Base-by-base conservation (phyloP, 1,284 basidiomycete species). In the Cryptococcus maquisensis region DNA sequence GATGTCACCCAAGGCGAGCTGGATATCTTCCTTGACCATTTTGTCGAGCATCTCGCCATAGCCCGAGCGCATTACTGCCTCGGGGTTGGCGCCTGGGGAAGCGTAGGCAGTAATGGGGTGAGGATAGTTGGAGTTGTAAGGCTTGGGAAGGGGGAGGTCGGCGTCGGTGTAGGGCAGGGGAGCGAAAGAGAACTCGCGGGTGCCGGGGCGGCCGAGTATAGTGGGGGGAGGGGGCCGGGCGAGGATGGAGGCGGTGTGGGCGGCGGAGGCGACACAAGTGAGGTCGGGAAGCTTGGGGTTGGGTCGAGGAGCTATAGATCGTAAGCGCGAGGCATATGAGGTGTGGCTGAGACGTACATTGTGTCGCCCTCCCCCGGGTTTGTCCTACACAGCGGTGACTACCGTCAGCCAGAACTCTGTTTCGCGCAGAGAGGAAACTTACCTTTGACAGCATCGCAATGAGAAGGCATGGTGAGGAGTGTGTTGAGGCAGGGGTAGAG, bases 81-180 rank as follows among this genome's bases (percentile, higher is more conserved):
- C 49, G 9, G 66, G 63, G 47, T 74, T 74, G 55, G 70, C 66
- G 4, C 64, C 66, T 0, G 66, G 70, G 0, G 70, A 72, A 4
- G 68, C 67, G 54, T 74, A 74, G 5, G 63, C 65, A 3, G 68
- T 69, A 23, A 74, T 46, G 5, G 72, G 72, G 52, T 74, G 72
- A 1, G 72, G 72, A 47, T 69, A 74, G 9, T 61, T 62, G 1
- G 59, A 16, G 52, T 72, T 72, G 68, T 74, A 74, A 3, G 71
- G 57, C 21, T 58, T 28, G 9, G 72, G 72, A 3, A 60, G 49
- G 3, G 65, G 65, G 21, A 67, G 55, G 32, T 68, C 61, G 13
- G 54, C 54, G 10, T 65, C 67, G 18, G 62, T 54, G 52, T 64
- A 68, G 1, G 56, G 51, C 0, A 59, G 65, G 0, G 61, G 54